Base-by-base conservation (phyloP, 345 rosid genomes). In the Durio zibethinus region DNA sequence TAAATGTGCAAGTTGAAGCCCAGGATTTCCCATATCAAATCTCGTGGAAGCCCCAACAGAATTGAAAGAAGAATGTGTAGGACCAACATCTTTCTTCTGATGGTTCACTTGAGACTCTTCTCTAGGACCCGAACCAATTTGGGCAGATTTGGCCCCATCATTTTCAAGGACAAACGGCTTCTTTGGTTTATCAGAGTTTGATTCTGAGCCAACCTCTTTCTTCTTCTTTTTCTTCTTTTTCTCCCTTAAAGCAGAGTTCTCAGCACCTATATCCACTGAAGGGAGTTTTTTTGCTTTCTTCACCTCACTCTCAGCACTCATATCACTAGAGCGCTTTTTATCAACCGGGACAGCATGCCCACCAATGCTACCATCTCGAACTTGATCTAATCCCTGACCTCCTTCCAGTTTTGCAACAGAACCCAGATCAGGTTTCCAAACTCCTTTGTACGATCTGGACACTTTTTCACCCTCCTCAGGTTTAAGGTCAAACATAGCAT, bases 201-300 rank as follows among this genome's bases (percentile, higher is more conserved):
- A 36, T 81, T 80, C 89, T 27, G 78, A 40, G 60, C 77, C 83
- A 25, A 73, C 47, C 77, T 84, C 91, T 80, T 85, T 88, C 86
- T 88, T 91, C 87, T 88, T 95, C 76, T 87, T 93, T 89, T 89
- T 94, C 86, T 85, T 86, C 87, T 87, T 92, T 77, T 80, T 87
- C 82, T 76, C 86, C 73, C 66, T 84, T 33, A 36, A 71, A 61
- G 77, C 25, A 81, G 88, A 57, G 61, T 81, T 80, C 62, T 83
- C 92, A 7, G 84, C 57, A 74, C 86, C 71, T 79, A 82, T 27
- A 63, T 85, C 90, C 14, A 81, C 86, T 18, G 82, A 59, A 35
- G 85, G 84, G 64, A 84, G 91, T 86, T 91, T 91, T 79, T 91
- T 89, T 76, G 72, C 80, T 86, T 91, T 90, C 85, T 89, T 88